Evolutionary conservation across 805 yeast genomes (phyloP), one percentile per base, ranked within the genome.

Genomic region (Pichia eremophila): DNA sequence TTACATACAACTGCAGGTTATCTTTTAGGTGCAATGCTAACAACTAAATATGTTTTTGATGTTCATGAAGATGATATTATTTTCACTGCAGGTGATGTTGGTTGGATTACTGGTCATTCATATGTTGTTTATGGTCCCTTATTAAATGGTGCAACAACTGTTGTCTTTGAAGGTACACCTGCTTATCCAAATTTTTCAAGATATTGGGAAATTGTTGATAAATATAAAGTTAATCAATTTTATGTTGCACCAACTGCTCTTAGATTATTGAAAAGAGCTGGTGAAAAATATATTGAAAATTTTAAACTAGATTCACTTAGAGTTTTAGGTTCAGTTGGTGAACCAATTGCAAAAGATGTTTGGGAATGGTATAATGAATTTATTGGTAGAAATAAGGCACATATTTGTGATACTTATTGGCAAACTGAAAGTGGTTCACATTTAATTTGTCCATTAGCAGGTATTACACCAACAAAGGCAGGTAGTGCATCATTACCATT

Each of bases 61-160:
- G 72, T 83, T 39, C 89, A 85, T 58, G 74, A 76, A 39, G 81
- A 82, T 49, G 95, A 85, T 62, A 71, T 79, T 14, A 72, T 85
- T 48, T 85, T 85, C 73, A 85, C 93, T 17, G 93, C 95, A 31
- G 95, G 93, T 62, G 95, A 85, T 68, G 83, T 85, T 46, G 95
- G 95, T 59, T 85, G 95, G 95, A 83, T 85, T 59, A 85, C 95
- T 8, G 95, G 95, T 49, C 95, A 85, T 68, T 75, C 93, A 11
- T 85, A 85, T 59, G 89, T 80, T 18, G 77, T 85, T 43, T 85
- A 85, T 63, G 95, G 95, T 48, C 95, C 95, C 37, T 71, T 85
- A 61, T 64, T 76, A 31, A 72, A 76, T 56, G 95, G 95, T 63
- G 80, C 84, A 48, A 80, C 95, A 32, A 79, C 93, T 19, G 75